A percentile compares a stretch with the other conserved stretches of the same genome.
Conservation (phyloP, 306 rosid genomes). For the Castanea mollissima region DNA sequence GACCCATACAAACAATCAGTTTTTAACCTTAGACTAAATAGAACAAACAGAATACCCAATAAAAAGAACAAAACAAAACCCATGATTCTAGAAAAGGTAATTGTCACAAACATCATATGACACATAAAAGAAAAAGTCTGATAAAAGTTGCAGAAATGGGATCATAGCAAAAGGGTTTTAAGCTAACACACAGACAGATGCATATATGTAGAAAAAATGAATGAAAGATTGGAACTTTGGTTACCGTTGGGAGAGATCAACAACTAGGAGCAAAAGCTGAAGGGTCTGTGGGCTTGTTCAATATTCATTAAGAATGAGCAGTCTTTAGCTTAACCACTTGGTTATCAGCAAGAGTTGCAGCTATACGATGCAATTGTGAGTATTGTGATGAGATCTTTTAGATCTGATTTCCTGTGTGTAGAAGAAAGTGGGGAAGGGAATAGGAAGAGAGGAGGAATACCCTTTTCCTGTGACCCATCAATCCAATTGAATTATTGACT, state of each 20-base stretch:
- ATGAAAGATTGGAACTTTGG: neutral
- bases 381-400: no score
- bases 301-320: no score
- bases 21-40: neutral
- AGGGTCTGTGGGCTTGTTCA: neutral
- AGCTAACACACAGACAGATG: neutral
- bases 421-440: no score
- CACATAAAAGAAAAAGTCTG: neutral
- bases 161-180: neutral
- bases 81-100: neutral
- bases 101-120: neutral
- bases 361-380: no score
- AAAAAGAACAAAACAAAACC: neutral
- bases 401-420: no score
- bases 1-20: neutral
- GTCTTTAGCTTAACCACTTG: no score
- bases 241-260: neutral
- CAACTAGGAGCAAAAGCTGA: neutral
- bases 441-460: no score
- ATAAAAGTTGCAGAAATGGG: neutral
- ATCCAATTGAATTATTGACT: no score
- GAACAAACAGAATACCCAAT: neutral
- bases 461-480: no score
- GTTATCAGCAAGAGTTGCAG: no score
- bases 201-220: neutral